Evolutionary conservation across 2,329 filamentous ascomycete genomes (phyloP), one percentile per base, ranked within the genome.

Genomic region (Pyrenophora seminiperda): DNA sequence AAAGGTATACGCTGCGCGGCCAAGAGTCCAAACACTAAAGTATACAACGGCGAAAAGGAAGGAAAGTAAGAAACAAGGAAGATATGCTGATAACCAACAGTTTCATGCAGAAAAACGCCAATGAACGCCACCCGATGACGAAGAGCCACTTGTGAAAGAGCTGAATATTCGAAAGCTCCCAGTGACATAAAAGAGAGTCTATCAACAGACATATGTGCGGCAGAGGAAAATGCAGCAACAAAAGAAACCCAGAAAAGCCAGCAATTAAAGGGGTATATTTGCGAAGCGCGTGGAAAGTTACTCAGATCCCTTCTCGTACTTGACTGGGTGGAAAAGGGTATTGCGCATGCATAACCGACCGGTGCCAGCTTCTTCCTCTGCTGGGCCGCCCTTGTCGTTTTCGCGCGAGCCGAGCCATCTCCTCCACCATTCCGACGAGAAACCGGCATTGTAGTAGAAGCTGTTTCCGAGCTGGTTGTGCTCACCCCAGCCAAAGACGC

Each of bases 391-490:
- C 54, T 72, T 66, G 4, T 76, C 76, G 29, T 79, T 76, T 58
- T 80, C 78, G 39, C 65, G 61, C 19, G 76, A 75, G 45, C 78
- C 78, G 11, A 80, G 70, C 77, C 78, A 80, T 54, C 78, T 61
- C 54, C 77, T 66, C 77, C 77, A 80, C 41, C 79, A 71, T 41
- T 75, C 73, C 9, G 76, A 75, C 3, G 72, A 73, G 55, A 80
- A 80, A 15, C 71, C 76, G 13, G 74, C 73, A 56, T 80, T 79
- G 68, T 79, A 80, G 70, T 80, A 80, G 61, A 79, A 80, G 56
- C 71, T 76, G 63, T 73, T 76, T 47, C 77, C 78, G 5, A 79
- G 71, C 61, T 79, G 71, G 57, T 80, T 80, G 66, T 80, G 77
- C 62, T 80, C 77, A 19, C 77, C 77, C 77, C 77, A 79, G 32